These are phyloP conservation scores for Penicillium simplicissimum DNA, from an alignment of 495 filamentous ascomycete species.

Conservation along the genomic window DNA sequence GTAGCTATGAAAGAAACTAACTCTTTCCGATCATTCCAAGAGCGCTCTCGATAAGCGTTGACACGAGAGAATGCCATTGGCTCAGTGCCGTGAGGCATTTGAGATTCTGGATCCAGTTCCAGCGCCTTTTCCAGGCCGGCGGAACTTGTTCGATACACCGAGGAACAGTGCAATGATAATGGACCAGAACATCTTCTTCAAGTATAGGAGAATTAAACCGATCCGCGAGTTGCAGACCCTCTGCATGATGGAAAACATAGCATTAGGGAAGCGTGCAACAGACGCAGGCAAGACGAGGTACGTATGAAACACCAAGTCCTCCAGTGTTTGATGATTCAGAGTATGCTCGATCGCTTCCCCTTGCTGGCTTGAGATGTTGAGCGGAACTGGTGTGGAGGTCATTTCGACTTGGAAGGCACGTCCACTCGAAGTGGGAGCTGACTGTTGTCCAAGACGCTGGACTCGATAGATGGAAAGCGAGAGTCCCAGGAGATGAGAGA, in stretches of 20 bases:
- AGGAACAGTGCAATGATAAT: constrained; percentile 1
- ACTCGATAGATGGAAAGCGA: constrained; percentile 21
- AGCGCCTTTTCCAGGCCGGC: background rate
- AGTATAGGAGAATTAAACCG: constrained; percentile 6
- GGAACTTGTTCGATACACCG: background rate
- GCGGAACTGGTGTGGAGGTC: constrained; percentile 5
- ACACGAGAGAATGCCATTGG: background rate
- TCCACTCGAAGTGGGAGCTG: background rate
- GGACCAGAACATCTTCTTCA: constrained; percentile 13
- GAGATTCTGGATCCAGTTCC: background rate
- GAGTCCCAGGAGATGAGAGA: constrained; percentile 12
- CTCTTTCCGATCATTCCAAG: background rate
- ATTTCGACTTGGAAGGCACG: constrained; percentile 12
- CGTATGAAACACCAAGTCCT: constrained; percentile 19
- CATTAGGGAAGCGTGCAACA: constrained; percentile 9
- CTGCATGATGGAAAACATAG: constrained; percentile 2
- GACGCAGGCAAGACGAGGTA: constrained; percentile 19
- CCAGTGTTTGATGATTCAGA: background rate
- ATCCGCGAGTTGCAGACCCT: constrained; percentile 10
- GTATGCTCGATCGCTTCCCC: background rate
- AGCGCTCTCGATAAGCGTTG: background rate
- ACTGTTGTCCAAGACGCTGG: background rate
- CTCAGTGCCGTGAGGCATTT: background rate
- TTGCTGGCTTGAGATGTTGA: background rate
- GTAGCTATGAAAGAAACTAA: background rate